Base-by-base conservation (phyloP, 345 rosid species). In the Zanthoxylum bungeanum region DNA sequence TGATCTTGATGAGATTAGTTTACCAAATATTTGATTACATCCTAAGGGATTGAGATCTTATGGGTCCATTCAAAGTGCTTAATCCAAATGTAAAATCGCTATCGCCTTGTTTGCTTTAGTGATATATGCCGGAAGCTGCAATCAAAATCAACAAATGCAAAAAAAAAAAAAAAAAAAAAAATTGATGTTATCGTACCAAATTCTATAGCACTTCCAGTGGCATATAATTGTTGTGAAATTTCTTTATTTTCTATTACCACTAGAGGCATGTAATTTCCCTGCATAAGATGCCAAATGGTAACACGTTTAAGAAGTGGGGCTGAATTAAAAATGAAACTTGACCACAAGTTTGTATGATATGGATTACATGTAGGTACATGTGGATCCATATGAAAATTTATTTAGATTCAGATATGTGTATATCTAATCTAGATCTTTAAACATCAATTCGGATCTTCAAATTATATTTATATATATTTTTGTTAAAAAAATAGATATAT, bases 1-100 rank as follows among this genome's bases (percentile, higher is more conserved):
- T 53, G 98, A 94, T 77, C 85, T 91, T 28, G 98, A 94, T 62
- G 98, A 94, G 82, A 91, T 91, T 68, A 91, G 94, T 83, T 82
- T 89, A 76, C 90, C 97, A 11, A 84, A 79, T n/a, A n/a, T 42
- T 82, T 80, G 66, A 10, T n/a, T 82, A 75, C 56, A 9, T 50
- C 57, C 37, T 11, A 49, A 17, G 6, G 25, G 16, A 46, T 60
- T 16, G 25, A 31, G 36, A 52, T 51, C 50, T 52, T 57, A 9
- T 17, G 33, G 49, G 22, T 50, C 62, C 19, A 52, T 25, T 1
- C 1, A 4, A 67, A 55, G 66, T 16, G 21, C 33, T 61, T 74
- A n/a, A 64, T 66, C 72, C 64, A 57, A 77, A 39, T 67, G 78
- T 66, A 80, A 60, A 69, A 67, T 52, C 60, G 7, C 52, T 39